Evolutionary conservation across 2,329 filamentous ascomycete genomes (phyloP).

Genomic region (Talaromyces sp.): DNA sequence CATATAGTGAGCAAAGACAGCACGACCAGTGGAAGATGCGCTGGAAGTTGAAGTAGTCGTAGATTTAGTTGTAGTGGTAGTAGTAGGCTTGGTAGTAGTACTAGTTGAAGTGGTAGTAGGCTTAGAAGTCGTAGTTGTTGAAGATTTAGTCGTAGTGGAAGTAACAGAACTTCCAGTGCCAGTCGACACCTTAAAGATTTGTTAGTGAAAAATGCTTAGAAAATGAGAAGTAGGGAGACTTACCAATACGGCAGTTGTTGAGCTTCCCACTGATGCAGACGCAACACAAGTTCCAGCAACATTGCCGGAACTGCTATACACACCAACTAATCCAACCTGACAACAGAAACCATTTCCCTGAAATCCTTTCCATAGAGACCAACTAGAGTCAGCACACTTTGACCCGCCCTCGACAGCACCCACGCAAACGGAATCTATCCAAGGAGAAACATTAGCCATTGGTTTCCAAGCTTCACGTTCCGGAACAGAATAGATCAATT

Average conservation of each 20-base stretch:
- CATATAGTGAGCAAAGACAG: constrained; percentile 13
- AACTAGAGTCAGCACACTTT: constrained; percentile 8
- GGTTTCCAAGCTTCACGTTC: neutral
- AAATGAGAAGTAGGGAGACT: no score
- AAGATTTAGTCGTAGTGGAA: neutral
- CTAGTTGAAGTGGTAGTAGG: neutral
- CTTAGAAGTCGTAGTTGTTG: neutral
- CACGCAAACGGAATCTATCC: constrained; percentile 1
- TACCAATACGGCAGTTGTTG: neutral
- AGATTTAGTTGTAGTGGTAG: neutral
- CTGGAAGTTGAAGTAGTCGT: neutral
- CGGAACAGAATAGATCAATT: neutral
- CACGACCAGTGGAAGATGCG: neutral
- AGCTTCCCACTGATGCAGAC: constrained; percentile 5
- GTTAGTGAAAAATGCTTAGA: neutral
- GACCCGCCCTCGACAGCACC: neutral
- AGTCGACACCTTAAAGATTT: constrained; percentile 4
- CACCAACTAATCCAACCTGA: constrained; percentile 4
- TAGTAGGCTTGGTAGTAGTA: no score
- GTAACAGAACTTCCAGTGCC: constrained; percentile 9
- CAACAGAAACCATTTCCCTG: constrained; percentile 14
- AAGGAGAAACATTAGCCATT: neutral
- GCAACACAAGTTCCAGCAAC: constrained; percentile 10
- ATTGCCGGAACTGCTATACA: neutral
- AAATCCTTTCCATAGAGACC: constrained; percentile 14